Conservation (phyloP, 2,329 filamentous ascomycete species). For the Epichloe aotearoae region DNA sequence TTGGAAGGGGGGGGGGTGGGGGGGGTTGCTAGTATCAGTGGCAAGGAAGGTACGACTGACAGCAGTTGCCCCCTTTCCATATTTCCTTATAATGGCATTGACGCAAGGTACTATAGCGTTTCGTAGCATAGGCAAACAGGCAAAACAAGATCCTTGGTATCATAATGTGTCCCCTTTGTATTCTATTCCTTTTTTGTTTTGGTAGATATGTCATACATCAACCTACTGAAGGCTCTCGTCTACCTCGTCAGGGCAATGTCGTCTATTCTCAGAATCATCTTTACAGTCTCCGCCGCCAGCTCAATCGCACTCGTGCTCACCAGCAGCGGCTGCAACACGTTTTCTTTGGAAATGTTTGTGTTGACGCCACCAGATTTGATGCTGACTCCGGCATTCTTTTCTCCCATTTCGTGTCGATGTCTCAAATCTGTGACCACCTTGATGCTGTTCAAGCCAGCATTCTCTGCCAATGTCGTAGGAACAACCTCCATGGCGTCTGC, state of each 20-base stretch:
- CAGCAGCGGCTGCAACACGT: conserved; percentile 86
- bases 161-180: conserved; percentile 6
- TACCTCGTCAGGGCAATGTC: conserved; percentile 51
- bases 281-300: conserved; percentile 93
- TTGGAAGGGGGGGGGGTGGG: no score
- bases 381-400: conserved; percentile 92
- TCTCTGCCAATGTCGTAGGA: conserved; percentile 91
- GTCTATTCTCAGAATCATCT: conserved; percentile 69
- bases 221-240: conserved; percentile 13
- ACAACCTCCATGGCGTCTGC: conserved; percentile 96
- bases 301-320: conserved; percentile 97
- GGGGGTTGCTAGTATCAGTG: background rate
- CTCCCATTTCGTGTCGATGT: conserved; percentile 86
- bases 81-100: no score
- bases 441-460: conserved; percentile 94
- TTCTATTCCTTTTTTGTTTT: conserved; percentile 8
- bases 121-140: background rate
- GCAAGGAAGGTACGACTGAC: background rate
- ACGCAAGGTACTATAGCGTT: background rate
- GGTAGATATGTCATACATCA: conserved; percentile 24
- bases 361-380: conserved; percentile 97
- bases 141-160: conserved; percentile 1
- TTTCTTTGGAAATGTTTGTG: conserved; percentile 92
- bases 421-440: conserved; percentile 94
- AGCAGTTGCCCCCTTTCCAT: background rate